Conservation (phyloP, 768 basidiomycete genomes). For the Russula compacta region DNA sequence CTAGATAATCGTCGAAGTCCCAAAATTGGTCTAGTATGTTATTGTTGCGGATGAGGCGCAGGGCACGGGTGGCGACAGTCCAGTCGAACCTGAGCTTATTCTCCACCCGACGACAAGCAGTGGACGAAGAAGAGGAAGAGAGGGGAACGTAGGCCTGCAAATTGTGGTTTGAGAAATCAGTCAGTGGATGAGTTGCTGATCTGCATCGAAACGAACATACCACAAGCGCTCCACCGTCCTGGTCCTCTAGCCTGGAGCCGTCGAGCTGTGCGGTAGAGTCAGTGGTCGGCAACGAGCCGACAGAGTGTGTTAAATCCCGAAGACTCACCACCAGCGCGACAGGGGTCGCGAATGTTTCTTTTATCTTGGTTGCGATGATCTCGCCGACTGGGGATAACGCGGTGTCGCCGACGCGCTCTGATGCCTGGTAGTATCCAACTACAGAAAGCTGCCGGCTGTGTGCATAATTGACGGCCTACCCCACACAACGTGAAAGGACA, state of each 20-base stretch:
- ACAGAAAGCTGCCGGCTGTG: conserved; percentile 42
- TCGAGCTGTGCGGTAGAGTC: conserved; percentile 40
- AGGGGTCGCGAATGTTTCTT: conserved; percentile 44
- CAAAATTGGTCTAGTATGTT: conserved; percentile 52
- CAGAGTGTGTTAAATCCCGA: neutral
- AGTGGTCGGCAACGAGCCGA: conserved; percentile 34
- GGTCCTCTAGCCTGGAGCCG: conserved; percentile 5
- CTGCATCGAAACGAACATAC: conserved; percentile 1
- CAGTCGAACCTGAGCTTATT: neutral
- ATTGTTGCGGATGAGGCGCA: conserved; percentile 40
- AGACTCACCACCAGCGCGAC: conserved; percentile 61
- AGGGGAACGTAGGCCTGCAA: neutral
- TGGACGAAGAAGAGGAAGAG: neutral
- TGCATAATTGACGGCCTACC: conserved; percentile 53
- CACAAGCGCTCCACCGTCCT: conserved; percentile 3
- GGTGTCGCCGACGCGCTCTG: conserved; percentile 51
- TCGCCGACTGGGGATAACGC: conserved; percentile 59
- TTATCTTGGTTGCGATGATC: conserved; percentile 48
- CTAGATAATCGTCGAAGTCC: conserved; percentile 79
- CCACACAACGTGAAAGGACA: neutral
- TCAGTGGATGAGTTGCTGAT: neutral
- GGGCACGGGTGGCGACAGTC: conserved; percentile 36
- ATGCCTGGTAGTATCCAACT: conserved; percentile 73
- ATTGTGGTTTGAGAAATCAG: neutral
- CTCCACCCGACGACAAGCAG: neutral